phyloP scores from a whole-genome alignment of 2,329 filamentous ascomycete species.

The Pseudocercospora musae region DNA sequence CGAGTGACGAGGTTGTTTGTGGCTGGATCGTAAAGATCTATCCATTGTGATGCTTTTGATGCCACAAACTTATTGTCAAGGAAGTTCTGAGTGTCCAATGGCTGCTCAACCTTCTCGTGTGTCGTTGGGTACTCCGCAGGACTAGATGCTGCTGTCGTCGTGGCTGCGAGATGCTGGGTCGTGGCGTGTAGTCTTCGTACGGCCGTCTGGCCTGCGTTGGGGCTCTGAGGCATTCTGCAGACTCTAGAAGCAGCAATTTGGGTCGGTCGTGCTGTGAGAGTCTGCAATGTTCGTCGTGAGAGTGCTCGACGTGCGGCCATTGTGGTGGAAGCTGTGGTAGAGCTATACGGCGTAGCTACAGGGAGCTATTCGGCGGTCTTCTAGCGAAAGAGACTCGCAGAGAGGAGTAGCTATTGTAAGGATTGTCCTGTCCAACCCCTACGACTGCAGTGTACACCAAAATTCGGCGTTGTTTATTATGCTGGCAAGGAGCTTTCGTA shows the following conservation, averaged over 20 bases:
- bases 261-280: constrained; percentile 38
- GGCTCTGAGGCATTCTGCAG: constrained; percentile 33
- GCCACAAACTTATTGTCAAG: constrained; percentile 73
- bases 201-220: constrained; percentile 39
- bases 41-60: constrained; percentile 67
- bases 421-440: neutral
- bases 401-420: neutral
- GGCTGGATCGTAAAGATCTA: constrained; percentile 77
- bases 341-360: neutral
- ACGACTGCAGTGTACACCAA: neutral
- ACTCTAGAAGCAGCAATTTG: constrained; percentile 36
- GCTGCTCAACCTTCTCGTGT: constrained; percentile 67
- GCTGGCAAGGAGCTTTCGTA: neutral
- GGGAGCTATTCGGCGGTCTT: constrained; percentile 7
- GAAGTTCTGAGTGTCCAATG: constrained; percentile 74
- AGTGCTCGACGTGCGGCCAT: constrained; percentile 49
- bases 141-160: constrained; percentile 49
- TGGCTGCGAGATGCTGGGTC: constrained; percentile 51
- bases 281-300: constrained; percentile 41
- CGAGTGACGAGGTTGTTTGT: constrained; percentile 83
- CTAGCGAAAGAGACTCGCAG: constrained; percentile 14
- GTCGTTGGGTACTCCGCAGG: constrained; percentile 62
- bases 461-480: neutral
- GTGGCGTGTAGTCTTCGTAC: constrained; percentile 54
- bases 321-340: constrained; percentile 4